phyloP scores from a whole-genome alignment of 768 basidiomycete genomes.

The Fomitopsis serialis region DNA sequence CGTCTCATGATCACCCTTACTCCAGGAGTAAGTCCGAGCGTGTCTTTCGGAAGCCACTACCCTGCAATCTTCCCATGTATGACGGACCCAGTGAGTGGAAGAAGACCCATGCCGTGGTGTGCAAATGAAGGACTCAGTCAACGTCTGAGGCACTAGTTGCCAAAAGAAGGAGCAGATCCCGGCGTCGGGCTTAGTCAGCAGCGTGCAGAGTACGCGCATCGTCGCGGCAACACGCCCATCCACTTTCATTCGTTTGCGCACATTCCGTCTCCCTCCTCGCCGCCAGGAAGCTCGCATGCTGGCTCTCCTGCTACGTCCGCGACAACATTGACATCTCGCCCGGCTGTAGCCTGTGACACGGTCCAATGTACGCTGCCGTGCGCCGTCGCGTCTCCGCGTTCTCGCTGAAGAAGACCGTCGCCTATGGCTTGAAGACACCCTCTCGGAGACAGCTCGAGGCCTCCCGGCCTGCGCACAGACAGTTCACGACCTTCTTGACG shows the following conservation, averaged over 20 bases:
- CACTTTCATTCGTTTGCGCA: too few relatives aligned
- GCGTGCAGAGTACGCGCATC: too few relatives aligned
- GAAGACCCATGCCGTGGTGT: too few relatives aligned
- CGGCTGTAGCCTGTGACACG: neutral
- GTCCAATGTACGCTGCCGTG: constrained; percentile 38
- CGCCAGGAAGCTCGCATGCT: neutral
- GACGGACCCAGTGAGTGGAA: too few relatives aligned
- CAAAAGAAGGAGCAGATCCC: too few relatives aligned
- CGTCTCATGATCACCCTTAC: neutral
- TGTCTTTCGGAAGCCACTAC: neutral
- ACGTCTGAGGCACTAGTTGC: too few relatives aligned
- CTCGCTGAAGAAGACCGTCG: constrained; percentile 39
- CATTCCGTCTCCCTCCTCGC: neutral
- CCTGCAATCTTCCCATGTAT: neutral
- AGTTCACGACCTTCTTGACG: constrained; percentile 52
- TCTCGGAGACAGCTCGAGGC: constrained; percentile 30
- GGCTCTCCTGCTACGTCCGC: neutral
- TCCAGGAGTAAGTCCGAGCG: neutral
- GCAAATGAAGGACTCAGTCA: too few relatives aligned
- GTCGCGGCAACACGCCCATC: too few relatives aligned
- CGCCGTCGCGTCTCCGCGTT: constrained; percentile 31
- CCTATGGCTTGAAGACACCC: constrained; percentile 43
- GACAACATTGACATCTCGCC: neutral
- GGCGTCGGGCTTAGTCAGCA: too few relatives aligned
- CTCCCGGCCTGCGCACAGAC: constrained; percentile 46